Conservation (phyloP, 371 early-diverging fungal species). For the Mucor plumbeus region DNA sequence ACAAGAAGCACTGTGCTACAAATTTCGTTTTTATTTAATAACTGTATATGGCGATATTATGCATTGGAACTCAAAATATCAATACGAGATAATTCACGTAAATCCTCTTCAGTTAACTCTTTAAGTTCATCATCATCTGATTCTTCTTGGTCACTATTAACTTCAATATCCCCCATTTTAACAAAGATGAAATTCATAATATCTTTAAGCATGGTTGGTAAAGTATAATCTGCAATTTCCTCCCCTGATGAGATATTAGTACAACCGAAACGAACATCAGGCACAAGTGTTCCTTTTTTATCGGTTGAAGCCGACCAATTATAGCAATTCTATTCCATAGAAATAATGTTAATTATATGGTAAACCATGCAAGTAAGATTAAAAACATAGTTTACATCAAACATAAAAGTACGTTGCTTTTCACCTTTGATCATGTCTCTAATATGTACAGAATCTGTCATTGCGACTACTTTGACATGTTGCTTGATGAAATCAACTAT, state of each 20-base stretch:
- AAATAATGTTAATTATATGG: no score
- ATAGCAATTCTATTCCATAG: constrained; percentile 26
- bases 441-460: constrained; percentile 43
- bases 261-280: constrained; percentile 45
- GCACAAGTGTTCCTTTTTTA: constrained; percentile 30
- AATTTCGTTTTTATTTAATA: not conserved
- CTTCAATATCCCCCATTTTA: constrained; percentile 45
- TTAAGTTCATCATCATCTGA: not conserved
- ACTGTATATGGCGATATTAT: constrained; percentile 3
- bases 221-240: constrained; percentile 45
- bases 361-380: constrained; percentile 9
- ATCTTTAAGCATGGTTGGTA: constrained; percentile 37
- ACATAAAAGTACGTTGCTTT: constrained; percentile 40
- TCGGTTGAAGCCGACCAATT: constrained; percentile 39
- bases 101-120: constrained; percentile 32
- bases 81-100: constrained; percentile 35
- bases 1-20: no score
- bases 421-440: constrained; percentile 33
- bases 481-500: constrained; percentile 45
- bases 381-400: constrained; percentile 30
- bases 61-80: constrained; percentile 25
- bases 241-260: constrained; percentile 43
- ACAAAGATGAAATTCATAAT: constrained; percentile 42
- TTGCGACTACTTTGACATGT: constrained; percentile 35
- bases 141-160: constrained; percentile 21